Base-by-base conservation (phyloP, 2,329 filamentous ascomycete species). In the Tolypocladium capitatum region DNA sequence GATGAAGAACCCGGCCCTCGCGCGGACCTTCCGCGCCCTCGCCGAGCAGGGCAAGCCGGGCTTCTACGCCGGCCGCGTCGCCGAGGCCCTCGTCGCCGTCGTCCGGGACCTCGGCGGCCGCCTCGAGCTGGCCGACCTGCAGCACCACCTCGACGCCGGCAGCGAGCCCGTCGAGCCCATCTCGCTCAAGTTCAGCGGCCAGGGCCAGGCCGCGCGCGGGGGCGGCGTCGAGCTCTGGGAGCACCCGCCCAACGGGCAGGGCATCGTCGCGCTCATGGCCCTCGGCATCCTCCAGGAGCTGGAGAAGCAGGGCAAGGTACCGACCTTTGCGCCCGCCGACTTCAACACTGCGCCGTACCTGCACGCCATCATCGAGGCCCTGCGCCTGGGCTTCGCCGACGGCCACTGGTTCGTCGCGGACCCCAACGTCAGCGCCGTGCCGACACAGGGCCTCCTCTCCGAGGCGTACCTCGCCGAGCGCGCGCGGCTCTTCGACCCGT, bases 241-340 rank as follows among this genome's bases (percentile, higher is more conserved):
- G 61, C 91, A 97, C 61, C 90, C 91, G 33, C 92, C 92, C 9
- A 97, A 97, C 58, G 90, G 92, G 0, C 92, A 97, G 66, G 92
- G 92, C 2, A 90, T 97, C 53, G 86, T 97, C 2, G 92, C 92
- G 0, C 71, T 97, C 31, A 95, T 97, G 83, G 86, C 92, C 0
- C 72, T 98, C 1, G 92, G 92, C 1, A 94, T 97, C 54, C 72
- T 98, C 44, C 83, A 96, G 62, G 81, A 90, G 60, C 75, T 97
- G 1, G 87, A 95, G 65, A 78, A 80, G 50, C 70, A 75, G 16
- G 84, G 83, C 35, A 80, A 80, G 57, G 88, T 97, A 50, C 81
- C 84, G 0, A 75, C 71, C 1, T 95, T 92, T 65, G 67, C 64
- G 0, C 65, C 76, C 1, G 68, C 73, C 2, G 84, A 95, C 57